Evolutionary conservation across 2,329 filamentous ascomycete species (phyloP).

Genomic region (Botrytis fragariae): DNA sequence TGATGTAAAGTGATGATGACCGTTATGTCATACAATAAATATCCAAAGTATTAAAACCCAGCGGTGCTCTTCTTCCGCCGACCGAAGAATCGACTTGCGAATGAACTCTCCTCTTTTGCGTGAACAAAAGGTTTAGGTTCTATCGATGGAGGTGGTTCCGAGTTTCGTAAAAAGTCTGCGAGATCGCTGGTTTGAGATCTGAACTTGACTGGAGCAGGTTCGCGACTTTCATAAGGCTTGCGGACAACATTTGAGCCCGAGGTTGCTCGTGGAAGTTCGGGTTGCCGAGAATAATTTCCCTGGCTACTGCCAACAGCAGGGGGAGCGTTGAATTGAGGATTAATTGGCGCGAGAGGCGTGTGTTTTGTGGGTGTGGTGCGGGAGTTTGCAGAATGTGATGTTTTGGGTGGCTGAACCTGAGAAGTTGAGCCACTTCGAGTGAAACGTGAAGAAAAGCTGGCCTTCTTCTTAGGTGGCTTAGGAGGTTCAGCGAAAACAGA

Average conservation of each 20-base stretch:
- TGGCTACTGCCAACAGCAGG: slow-evolving; percentile 48
- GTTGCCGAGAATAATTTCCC: slow-evolving; percentile 29
- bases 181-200: slow-evolving; percentile 58
- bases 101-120: slow-evolving; percentile 17
- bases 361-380: slow-evolving; percentile 41
- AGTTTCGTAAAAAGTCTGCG: slow-evolving; percentile 61
- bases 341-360: slow-evolving; percentile 27
- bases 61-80: slow-evolving; percentile 18
- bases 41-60: not conserved
- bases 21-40: not conserved
- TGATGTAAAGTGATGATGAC: not conserved
- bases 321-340: slow-evolving; percentile 51
- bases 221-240: slow-evolving; percentile 50
- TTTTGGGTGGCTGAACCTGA: slow-evolving; percentile 41
- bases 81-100: slow-evolving; percentile 21
- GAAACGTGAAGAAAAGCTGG: slow-evolving; percentile 61
- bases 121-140: slow-evolving; percentile 12
- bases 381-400: slow-evolving; percentile 30
- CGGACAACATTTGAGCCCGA: slow-evolving; percentile 39
- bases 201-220: slow-evolving; percentile 30
- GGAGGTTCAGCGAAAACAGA: slow-evolving; percentile 26
- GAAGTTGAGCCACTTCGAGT: slow-evolving; percentile 39
- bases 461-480: slow-evolving; percentile 51
- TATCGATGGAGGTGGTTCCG: slow-evolving; percentile 28
- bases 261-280: slow-evolving; percentile 26